Evolutionary conservation across 345 rosid species (phyloP).

Genomic region (Bruguiera parviflora): DNA sequence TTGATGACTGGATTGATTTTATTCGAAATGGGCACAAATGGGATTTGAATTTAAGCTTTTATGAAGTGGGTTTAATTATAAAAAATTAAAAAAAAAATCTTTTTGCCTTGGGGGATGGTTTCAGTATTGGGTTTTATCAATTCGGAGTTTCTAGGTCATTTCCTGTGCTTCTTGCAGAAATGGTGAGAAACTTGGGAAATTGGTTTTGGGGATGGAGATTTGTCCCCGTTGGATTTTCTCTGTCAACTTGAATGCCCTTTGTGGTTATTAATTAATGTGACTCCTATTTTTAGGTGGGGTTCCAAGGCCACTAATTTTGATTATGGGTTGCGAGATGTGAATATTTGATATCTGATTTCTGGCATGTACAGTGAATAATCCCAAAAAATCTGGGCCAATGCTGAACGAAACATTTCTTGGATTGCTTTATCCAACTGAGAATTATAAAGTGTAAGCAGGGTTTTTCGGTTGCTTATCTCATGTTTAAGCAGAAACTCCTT

Average conservation of each 20-base stretch:
- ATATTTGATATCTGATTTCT: too few species aligned
- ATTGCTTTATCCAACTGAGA: slow-evolving; percentile 82
- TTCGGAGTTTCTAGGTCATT: neutral
- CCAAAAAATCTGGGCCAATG: slow-evolving; percentile 71
- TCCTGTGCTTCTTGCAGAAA: neutral
- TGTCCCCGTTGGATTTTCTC: neutral
- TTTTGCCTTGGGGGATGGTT: neutral
- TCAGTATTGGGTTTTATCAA: neutral
- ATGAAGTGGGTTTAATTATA: too few species aligned
- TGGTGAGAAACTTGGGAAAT: neutral
- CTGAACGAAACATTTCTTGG: slow-evolving; percentile 92
- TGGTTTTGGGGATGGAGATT: neutral
- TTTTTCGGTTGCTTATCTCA: neutral
- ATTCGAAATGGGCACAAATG: too few species aligned
- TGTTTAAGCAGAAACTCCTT: neutral
- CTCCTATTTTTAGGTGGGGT: slow-evolving; percentile 1
- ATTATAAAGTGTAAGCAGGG: slow-evolving; percentile 81
- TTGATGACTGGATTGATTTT: too few species aligned
- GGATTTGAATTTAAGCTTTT: neutral
- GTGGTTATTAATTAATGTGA: neutral
- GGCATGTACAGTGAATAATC: slow-evolving; percentile 70
- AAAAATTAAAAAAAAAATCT: too few species aligned
- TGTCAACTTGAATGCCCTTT: neutral
- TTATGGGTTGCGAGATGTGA: too few species aligned
- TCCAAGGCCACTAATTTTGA: neutral